Evolutionary conservation across 805 yeast genomes (phyloP), one percentile per base, ranked within the genome.

Genomic region (Gaillardinia entomophila): DNA sequence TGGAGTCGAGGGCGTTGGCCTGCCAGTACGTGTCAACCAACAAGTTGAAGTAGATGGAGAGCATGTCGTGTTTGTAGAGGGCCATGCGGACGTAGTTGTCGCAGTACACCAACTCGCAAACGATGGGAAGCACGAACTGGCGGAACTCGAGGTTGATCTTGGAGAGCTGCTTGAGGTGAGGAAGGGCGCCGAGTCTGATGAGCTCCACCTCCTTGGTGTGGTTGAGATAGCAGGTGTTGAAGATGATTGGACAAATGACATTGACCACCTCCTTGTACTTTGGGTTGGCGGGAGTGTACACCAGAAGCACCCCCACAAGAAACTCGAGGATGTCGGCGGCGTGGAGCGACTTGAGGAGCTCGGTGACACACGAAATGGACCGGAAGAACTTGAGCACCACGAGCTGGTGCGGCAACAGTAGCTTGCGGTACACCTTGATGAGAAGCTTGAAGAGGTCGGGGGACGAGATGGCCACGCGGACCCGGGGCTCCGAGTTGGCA

Each of bases 21-120:
- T 73, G 77, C 79, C 80, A 75, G 42, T 74, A 73, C 0, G 75
- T 68, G 42, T 76, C 79, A 7, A 61, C 41, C 3, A 73, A 45
- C 12, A 75, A 53, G 12, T 54, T 49, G 24, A 62, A 53, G 36
- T 74, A 66, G 1, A 57, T 57, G 3, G 53, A 45, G 16, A 72
- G 45, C 4, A 70, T 63, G 16, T 62, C 61, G 33, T 62, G 42
- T 27, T 53, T 55, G 46, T 60, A 43, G 25, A 75, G 51, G 6
- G 48, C 50, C 6, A 43, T 42, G 34, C 73, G 51, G 12, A 72
- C 69, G 14, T 46, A 46, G 2, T 53, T 49, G 16, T 60, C 66
- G 32, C 76, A 64, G 38, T 71, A 63, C 1, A 68, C 77, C 45
- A 76, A 54, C 32, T 74, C 79, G 41, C 77, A 72, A 14, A 75